phyloP scores from a whole-genome alignment of 2,329 filamentous ascomycete genomes.

The Hymenoscyphus occultus region DNA sequence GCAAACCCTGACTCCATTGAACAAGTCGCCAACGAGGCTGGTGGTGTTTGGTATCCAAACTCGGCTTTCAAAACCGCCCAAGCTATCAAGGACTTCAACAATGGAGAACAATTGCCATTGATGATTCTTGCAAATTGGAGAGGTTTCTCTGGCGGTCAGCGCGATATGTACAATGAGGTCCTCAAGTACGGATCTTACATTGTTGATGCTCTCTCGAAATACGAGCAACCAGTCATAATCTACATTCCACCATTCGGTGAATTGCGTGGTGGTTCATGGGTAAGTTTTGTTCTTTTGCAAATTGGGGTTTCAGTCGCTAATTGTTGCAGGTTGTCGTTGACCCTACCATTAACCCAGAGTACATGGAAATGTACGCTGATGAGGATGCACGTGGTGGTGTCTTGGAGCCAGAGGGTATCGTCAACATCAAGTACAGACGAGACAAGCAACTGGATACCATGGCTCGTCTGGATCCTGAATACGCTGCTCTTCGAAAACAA shows the following conservation, averaged over 20 bases:
- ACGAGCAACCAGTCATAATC: conserved; percentile 96
- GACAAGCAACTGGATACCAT: conserved; percentile 98
- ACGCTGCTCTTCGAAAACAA: conserved; percentile 79
- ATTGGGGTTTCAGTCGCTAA: conserved; percentile 34
- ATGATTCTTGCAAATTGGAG: conserved; percentile 99
- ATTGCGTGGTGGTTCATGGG: conserved; percentile 96
- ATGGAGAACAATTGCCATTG: conserved; percentile 93
- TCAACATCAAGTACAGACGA: conserved; percentile 97
- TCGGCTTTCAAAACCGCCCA: conserved; percentile 99
- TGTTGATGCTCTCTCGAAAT: conserved; percentile 96
- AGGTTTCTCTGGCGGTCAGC: conserved; percentile 99
- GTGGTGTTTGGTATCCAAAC: conserved; percentile 99
- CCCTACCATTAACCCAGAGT: conserved; percentile 92
- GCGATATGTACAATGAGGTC: conserved; percentile 99
- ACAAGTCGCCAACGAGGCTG: conserved; percentile 89
- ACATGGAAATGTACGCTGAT: conserved; percentile 99
- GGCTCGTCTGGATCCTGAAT: conserved; percentile 84
- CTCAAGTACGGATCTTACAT: conserved; percentile 99
- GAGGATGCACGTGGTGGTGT: conserved; percentile 94
- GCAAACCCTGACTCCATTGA: conserved; percentile 98
- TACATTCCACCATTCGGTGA: conserved; percentile 98
- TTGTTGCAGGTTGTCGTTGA: conserved; percentile 77
- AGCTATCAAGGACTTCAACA: conserved; percentile 98
- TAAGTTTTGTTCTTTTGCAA: conserved; percentile 39
- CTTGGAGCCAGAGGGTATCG: conserved; percentile 94